Evolutionary conservation across 441 rosid genomes (phyloP).

Genomic region (Mallotus japonicus): DNA sequence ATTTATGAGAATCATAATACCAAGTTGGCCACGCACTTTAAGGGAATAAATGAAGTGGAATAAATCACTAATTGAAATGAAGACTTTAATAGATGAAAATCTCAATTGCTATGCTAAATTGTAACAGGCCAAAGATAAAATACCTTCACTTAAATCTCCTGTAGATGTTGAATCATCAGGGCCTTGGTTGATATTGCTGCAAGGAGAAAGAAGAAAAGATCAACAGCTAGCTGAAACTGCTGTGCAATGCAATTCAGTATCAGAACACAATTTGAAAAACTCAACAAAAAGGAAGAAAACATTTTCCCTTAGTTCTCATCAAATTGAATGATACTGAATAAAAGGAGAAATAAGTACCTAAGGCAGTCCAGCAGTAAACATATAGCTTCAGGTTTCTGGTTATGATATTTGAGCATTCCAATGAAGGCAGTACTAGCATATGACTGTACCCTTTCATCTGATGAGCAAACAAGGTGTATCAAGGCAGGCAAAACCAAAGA

Average conservation of each 20-base stretch:
- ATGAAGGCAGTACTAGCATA: constrained; percentile 55
- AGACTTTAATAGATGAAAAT: constrained; percentile 2
- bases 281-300: background rate
- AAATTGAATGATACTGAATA: background rate
- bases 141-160: constrained; percentile 44
- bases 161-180: constrained; percentile 36
- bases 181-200: constrained; percentile 54
- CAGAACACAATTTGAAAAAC: background rate
- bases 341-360: constrained; percentile 47
- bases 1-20: background rate
- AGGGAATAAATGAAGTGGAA: constrained; percentile 4
- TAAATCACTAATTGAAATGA: background rate
- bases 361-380: constrained; percentile 74
- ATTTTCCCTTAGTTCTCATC: constrained; percentile 1
- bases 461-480: constrained; percentile 52
- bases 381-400: constrained; percentile 61
- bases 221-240: constrained; percentile 15
- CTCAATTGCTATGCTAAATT: constrained; percentile 17
- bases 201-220: constrained; percentile 17
- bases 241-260: constrained; percentile 12
- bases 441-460: constrained; percentile 43
- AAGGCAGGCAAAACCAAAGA: constrained; percentile 60
- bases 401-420: constrained; percentile 60
- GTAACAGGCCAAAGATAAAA: constrained; percentile 20
- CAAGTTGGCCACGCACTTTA: background rate